Conservation (phyloP, 495 filamentous ascomycete genomes). For the Aspergillus steynii region DNA sequence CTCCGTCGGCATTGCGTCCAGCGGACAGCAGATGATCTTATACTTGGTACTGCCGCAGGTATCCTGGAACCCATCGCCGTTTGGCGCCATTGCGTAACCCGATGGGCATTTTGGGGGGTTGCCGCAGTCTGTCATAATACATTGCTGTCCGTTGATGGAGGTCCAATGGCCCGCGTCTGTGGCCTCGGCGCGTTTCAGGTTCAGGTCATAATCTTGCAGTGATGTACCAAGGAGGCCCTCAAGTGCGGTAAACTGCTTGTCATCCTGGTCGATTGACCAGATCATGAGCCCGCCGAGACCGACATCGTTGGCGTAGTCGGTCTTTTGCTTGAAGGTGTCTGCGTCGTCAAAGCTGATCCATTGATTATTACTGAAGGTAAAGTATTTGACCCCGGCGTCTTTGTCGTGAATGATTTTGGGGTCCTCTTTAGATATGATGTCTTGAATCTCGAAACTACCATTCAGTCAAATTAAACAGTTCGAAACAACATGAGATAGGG, state of each 20-base stretch:
- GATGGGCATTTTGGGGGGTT: not conserved
- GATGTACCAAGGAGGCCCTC: not conserved
- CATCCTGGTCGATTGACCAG: conserved; percentile 20
- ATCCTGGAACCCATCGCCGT: not conserved
- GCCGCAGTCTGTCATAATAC: not conserved
- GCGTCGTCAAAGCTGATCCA: conserved; percentile 51
- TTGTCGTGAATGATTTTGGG: conserved; percentile 11
- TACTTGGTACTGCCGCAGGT: not conserved
- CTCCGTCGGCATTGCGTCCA: not conserved
- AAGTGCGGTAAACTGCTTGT: not conserved
- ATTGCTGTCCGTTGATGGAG: not conserved
- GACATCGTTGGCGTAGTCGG: conserved; percentile 34
- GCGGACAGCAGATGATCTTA: not conserved
- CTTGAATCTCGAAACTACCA: not conserved
- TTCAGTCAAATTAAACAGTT: no score
- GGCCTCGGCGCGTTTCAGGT: not conserved
- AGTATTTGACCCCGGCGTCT: conserved; percentile 31
- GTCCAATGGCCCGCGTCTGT: not conserved
- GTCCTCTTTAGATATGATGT: not conserved
- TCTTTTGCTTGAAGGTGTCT: conserved; percentile 42
- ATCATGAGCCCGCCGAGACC: conserved; percentile 27
- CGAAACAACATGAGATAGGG: no score
- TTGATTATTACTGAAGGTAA: conserved; percentile 38
- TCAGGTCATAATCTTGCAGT: not conserved
- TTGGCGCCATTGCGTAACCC: not conserved